A percentile compares a stretch with the other conserved stretches of the same genome.
phyloP scores from a whole-genome alignment of 192 early-diverging fungal genomes.

The Umbelopsis sp. region DNA sequence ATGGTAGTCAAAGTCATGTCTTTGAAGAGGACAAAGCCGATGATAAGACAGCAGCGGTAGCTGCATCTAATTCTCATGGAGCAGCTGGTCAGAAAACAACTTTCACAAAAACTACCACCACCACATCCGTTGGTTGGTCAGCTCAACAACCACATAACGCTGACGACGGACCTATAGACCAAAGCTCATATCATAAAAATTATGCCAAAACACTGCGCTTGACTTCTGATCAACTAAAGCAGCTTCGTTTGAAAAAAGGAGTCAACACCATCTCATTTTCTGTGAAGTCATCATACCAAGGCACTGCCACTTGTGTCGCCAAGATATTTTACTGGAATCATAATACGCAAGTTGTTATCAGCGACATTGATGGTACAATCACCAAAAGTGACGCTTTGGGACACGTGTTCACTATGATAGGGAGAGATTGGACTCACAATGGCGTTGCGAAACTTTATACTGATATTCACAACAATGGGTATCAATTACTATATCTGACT shows the following conservation, averaged over 20 bases:
- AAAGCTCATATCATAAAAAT: conserved; percentile 31
- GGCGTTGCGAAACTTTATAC: conserved; percentile 97
- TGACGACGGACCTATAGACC: neutral
- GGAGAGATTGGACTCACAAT: conserved; percentile 96
- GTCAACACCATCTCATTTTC: conserved; percentile 91
- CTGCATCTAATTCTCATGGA: neutral
- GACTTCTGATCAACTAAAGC: conserved; percentile 88
- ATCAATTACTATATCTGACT: conserved; percentile 94
- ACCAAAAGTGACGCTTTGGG: conserved; percentile 97
- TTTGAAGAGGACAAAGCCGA: neutral
- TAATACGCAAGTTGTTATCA: conserved; percentile 89
- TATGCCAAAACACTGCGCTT: conserved; percentile 91
- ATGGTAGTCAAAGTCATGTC: neutral
- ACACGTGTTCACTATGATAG: conserved; percentile 96
- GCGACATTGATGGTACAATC: conserved; percentile 98
- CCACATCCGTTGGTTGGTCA: conserved; percentile 31
- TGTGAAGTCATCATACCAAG: conserved; percentile 77
- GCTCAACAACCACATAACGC: conserved; percentile 13
- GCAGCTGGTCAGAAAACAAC: conserved; percentile 25
- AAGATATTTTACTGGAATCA: conserved; percentile 90
- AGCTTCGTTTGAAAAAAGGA: conserved; percentile 79
- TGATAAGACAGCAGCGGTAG: neutral
- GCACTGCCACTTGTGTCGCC: conserved; percentile 76
- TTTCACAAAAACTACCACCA: conserved; percentile 39
- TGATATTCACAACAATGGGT: conserved; percentile 92